Evolutionary conservation across 176 grass and related monocot species (phyloP), one percentile per base, ranked within the genome.

Genomic region (Tillandsia fasciculata): DNA sequence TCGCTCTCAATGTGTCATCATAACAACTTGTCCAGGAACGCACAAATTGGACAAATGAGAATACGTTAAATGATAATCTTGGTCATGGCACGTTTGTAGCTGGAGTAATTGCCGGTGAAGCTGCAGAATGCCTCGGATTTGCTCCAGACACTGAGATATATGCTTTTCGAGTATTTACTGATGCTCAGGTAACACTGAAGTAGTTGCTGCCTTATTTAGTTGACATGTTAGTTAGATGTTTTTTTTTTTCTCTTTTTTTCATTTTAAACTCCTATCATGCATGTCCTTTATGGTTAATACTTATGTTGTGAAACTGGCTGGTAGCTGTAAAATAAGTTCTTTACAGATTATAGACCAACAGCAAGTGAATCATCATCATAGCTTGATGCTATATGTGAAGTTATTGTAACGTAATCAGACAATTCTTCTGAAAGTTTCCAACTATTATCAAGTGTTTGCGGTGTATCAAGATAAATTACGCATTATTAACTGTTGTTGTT

Each of bases 41-140:
- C 29, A 90, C 93, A 77, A 97, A 97, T 83, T 97, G 93, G 93
- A 97, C 93, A 85, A 97, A 92, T 74, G 93, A 97, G 83, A 89
- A 97, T 68, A 97, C 93, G 9, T 66, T 97, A 77, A 97, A 97
- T 79, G 93, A 92, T 76, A 97, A 97, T 82, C 82, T 96, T 82
- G 89, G 93, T 2, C 93, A 96, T 33, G 93, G 89, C 70, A 96
- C 93, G 70, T 96, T 96, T 78, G 93, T 96, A 80, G 93, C 93
- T 52, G 93, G 93, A 52, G 93, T 96, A 78, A 87, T 96, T 79
- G 88, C 89, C 14, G 86, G 93, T 80, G 87, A 96, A 96, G 93
- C 91, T 90, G 72, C 79, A 78, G 93, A 92, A 70, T 96, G 93
- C 65, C 77, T 85, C 65, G 93, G 93, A 59, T 96, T 96, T 74